phyloP scores from a whole-genome alignment of 345 rosid genomes.

The Gossypium herbaceum region DNA sequence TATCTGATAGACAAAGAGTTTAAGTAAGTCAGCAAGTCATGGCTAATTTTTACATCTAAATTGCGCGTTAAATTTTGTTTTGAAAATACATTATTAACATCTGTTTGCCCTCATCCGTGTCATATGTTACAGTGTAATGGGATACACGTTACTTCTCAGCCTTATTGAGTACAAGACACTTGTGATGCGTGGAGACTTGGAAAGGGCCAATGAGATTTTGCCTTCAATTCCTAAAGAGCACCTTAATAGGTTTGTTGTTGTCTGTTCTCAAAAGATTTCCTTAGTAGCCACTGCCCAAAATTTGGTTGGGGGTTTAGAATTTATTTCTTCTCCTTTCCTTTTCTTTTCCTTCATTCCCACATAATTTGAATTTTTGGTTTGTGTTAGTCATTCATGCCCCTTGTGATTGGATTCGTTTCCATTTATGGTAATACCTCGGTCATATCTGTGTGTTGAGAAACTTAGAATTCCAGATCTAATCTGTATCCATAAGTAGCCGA shows the following conservation, averaged over 20 bases:
- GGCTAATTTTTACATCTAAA: constrained; percentile 2
- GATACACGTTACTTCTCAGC: constrained; percentile 83
- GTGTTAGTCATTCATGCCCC: not conserved
- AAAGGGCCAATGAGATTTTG: constrained; percentile 68
- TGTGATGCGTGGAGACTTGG: constrained; percentile 91
- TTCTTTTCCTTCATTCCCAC: not conserved
- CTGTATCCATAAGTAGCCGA: not conserved
- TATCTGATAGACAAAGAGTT: constrained; percentile 98
- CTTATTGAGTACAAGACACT: constrained; percentile 93
- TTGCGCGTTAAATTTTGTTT: not conserved
- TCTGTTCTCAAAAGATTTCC: not conserved
- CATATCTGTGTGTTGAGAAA: not conserved
- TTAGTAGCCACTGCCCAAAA: not conserved
- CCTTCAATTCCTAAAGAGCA: constrained; percentile 87
- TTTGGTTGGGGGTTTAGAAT: not conserved
- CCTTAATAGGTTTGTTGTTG: constrained; percentile 57
- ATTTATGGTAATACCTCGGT: not conserved
- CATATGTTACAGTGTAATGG: constrained; percentile 51
- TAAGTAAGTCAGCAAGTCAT: constrained; percentile 51
- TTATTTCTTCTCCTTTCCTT: not conserved
- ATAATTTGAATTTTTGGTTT: not conserved
- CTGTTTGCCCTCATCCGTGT: constrained; percentile 14
- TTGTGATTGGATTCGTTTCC: not conserved
- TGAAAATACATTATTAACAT: not conserved
- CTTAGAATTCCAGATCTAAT: not conserved